Conservation (phyloP, 73 alveolate species). For the Paramecium bursaria region DNA sequence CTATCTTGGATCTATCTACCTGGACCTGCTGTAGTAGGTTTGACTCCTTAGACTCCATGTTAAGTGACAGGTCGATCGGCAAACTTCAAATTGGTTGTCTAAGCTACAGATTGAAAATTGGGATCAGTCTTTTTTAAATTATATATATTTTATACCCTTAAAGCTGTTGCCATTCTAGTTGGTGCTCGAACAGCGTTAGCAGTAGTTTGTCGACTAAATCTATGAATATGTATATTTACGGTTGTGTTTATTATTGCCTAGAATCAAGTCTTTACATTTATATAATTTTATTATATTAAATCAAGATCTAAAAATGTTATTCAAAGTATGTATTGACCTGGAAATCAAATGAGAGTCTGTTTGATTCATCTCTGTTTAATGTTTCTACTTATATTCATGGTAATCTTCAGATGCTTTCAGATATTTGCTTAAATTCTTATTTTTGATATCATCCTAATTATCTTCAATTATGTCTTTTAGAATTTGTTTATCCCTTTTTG, state of each 20-base stretch:
- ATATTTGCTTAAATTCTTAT: background rate
- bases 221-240: background rate
- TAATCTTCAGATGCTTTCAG: no score
- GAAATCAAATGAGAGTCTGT: no score
- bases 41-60: slow-evolving; percentile 93
- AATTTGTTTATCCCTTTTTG: slow-evolving; percentile 35
- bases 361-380: no score
- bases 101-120: slow-evolving; percentile 78
- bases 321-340: no score
- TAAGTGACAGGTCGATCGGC: slow-evolving; percentile 96
- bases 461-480: background rate
- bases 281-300: slow-evolving; percentile 3
- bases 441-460: background rate
- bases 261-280: slow-evolving; percentile 13
- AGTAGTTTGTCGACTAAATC: background rate
- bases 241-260: slow-evolving; percentile 10
- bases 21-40: slow-evolving; percentile 83
- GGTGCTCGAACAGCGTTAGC: slow-evolving; percentile 43
- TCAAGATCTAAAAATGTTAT: no score
- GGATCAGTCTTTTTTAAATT: slow-evolving; percentile 33
- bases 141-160: background rate
- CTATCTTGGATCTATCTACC: slow-evolving; percentile 88
- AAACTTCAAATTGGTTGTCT: slow-evolving; percentile 87
- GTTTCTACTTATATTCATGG: no score
- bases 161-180: slow-evolving; percentile 70